phyloP scores from a whole-genome alignment of 208 protist species.

The Trypanosoma vivax region DNA sequence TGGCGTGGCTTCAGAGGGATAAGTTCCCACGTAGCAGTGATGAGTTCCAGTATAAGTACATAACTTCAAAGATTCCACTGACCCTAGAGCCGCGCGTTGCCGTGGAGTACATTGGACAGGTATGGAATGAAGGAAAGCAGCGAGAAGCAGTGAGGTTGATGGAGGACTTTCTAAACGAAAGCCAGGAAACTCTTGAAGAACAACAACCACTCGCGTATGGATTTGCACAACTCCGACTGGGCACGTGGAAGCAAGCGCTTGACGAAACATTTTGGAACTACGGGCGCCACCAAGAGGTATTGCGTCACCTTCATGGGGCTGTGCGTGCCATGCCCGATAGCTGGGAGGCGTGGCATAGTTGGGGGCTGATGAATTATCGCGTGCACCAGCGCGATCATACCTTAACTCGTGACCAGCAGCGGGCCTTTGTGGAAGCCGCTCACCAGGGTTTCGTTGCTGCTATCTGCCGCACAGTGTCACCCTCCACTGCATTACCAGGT shows the following conservation, averaged over 20 bases:
- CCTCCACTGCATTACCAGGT: slow-evolving; percentile 90
- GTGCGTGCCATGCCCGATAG: slow-evolving; percentile 71
- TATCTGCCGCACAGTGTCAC: slow-evolving; percentile 83
- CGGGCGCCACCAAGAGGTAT: slow-evolving; percentile 56
- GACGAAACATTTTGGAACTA: slow-evolving; percentile 79
- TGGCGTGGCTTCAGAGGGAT: slow-evolving; percentile 66
- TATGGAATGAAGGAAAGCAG: slow-evolving; percentile 80
- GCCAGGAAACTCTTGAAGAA: slow-evolving; percentile 47
- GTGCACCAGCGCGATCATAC: slow-evolving; percentile 82
- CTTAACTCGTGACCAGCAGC: slow-evolving; percentile 65
- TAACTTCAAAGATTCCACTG: not conserved
- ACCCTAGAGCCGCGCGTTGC: slow-evolving; percentile 30
- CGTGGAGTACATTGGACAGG: slow-evolving; percentile 72
- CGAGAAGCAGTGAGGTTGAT: slow-evolving; percentile 61
- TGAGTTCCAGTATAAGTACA: slow-evolving; percentile 23
- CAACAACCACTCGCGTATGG: slow-evolving; percentile 58
- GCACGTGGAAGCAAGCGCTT: slow-evolving; percentile 82
- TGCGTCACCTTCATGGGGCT: slow-evolving; percentile 79
- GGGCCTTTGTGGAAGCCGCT: slow-evolving; percentile 82
- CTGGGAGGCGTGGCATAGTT: slow-evolving; percentile 96
- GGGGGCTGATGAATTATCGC: slow-evolving; percentile 97
- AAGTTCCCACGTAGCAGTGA: slow-evolving; percentile 23
- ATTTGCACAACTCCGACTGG: slow-evolving; percentile 70
- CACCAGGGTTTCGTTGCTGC: slow-evolving; percentile 96
- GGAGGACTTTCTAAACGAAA: slow-evolving; percentile 67